These are phyloP conservation scores for Xylariales sp. DNA, from an alignment of 2,329 filamentous ascomycete genomes.

Conservation along the genomic window DNA sequence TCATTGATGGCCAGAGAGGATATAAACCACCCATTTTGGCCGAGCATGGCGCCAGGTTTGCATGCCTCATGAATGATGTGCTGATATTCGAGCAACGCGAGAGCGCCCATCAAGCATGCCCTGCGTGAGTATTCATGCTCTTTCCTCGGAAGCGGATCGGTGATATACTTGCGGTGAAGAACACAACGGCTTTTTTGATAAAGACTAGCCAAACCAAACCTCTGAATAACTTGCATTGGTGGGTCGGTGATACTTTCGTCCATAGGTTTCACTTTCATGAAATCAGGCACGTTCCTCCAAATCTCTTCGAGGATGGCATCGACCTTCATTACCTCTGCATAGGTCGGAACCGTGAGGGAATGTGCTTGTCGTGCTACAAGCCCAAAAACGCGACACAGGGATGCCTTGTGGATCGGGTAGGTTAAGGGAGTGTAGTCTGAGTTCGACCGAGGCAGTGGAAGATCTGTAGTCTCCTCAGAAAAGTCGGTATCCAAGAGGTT, in stretches of 20 bases:
- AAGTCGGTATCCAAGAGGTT: conserved; percentile 66
- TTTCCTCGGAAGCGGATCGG: conserved; percentile 32
- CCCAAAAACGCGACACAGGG: conserved; percentile 42
- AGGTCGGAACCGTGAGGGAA: conserved; percentile 39
- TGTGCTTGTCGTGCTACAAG: conserved; percentile 47
- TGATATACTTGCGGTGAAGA: conserved; percentile 49
- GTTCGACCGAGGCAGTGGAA: conserved; percentile 54
- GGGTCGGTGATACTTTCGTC: conserved; percentile 45
- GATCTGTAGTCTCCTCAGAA: conserved; percentile 43
- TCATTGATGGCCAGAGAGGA: conserved; percentile 55
- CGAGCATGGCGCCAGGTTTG: conserved; percentile 49
- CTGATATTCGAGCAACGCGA: conserved; percentile 44
- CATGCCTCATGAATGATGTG: conserved; percentile 40
- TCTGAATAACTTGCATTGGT: conserved; percentile 43
- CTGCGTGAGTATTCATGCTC: conserved; percentile 50
- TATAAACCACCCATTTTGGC: conserved; percentile 51
- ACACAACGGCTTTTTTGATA: conserved; percentile 54
- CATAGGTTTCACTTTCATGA: conserved; percentile 44
- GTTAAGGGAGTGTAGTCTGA: conserved; percentile 56
- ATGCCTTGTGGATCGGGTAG: conserved; percentile 49
- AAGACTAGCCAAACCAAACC: conserved; percentile 46
- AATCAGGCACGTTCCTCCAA: conserved; percentile 40
- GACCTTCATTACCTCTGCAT: conserved; percentile 44
- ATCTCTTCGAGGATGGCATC: conserved; percentile 40
- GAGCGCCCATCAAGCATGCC: conserved; percentile 44